Percentiles rank a stretch among this genome's conserved stretches.
Evolutionary conservation across 1,284 basidiomycete genomes (phyloP).

Genomic region (Puccinia novopanici): DNA sequence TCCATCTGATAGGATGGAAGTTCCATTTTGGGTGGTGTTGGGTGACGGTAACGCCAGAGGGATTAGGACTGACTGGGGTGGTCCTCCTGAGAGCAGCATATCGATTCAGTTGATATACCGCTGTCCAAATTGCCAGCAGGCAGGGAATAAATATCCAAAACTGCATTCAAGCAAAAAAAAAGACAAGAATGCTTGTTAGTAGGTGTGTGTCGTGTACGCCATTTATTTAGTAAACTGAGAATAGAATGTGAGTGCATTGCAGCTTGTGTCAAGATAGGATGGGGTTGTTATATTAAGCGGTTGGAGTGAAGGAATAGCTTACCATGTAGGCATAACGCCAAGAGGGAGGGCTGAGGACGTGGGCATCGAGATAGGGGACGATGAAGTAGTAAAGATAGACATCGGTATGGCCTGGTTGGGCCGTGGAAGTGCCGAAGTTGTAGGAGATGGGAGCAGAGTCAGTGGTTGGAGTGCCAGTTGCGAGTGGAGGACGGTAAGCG

Average conservation of each 20-base stretch:
- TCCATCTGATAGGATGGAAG: conserved; percentile 16
- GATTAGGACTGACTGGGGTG: background rate
- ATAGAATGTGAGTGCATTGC: background rate
- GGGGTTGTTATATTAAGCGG: background rate
- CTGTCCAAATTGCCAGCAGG: conserved; percentile 23
- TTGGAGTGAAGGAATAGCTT: background rate
- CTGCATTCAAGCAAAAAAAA: background rate
- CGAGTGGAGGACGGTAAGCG: conserved; percentile 39
- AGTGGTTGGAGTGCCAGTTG: conserved; percentile 32
- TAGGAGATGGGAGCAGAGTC: background rate
- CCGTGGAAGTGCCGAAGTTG: conserved; percentile 46
- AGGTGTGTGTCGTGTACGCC: background rate
- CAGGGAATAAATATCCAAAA: conserved; percentile 40
- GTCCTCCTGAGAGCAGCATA: background rate
- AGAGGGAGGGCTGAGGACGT: conserved; percentile 60
- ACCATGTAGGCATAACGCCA: conserved; percentile 61
- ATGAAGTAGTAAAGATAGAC: conserved; percentile 52
- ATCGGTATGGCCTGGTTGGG: conserved; percentile 44
- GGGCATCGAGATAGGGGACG: conserved; percentile 59
- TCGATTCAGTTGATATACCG: conserved; percentile 28
- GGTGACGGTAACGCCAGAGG: background rate
- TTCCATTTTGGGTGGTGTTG: background rate
- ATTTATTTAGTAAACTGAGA: background rate
- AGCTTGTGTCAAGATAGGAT: background rate
- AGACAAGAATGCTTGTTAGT: background rate